A percentile compares a stretch with the other conserved stretches of the same genome.
Conservation (phyloP, 768 basidiomycete species). For the Leucocoprinus sp. region DNA sequence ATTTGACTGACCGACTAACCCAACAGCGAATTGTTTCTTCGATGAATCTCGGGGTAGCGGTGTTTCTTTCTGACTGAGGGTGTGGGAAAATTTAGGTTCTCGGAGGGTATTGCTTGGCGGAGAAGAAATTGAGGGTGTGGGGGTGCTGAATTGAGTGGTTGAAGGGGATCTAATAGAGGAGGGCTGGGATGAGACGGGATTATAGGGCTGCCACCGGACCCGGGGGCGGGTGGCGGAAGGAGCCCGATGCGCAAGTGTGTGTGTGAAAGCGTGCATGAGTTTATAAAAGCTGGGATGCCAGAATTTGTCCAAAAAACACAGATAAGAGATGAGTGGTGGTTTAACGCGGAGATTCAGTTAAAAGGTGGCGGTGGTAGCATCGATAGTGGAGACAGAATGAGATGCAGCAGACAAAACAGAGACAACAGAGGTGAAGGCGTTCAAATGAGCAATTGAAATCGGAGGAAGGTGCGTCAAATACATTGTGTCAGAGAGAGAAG, state of each 20-base stretch:
- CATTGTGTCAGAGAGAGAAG: conserved; percentile 33
- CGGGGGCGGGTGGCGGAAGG: conserved; percentile 59
- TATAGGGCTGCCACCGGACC: conserved; percentile 79
- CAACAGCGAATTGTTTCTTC: conserved; percentile 60
- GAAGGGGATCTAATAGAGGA: conserved; percentile 34
- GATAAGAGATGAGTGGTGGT: conserved; percentile 21
- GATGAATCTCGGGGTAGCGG: conserved; percentile 15
- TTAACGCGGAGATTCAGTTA: conserved; percentile 16
- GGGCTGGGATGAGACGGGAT: conserved; percentile 33
- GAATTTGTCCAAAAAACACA: conserved; percentile 18
- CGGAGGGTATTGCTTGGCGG: conserved; percentile 28
- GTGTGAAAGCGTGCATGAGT: conserved; percentile 34
- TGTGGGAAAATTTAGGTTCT: conserved; percentile 24
- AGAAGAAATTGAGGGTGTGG: conserved; percentile 44
- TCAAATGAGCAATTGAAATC: conserved; percentile 17
- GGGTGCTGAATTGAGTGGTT: conserved; percentile 46
- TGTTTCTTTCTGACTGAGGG: conserved; percentile 10
- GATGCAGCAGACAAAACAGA: conserved; percentile 12
- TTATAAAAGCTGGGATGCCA: conserved; percentile 21
- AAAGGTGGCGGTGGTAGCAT: conserved; percentile 28
- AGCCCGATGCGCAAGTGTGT: conserved; percentile 62
- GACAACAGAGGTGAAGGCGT: conserved; percentile 12
- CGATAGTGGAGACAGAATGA: conserved; percentile 24
- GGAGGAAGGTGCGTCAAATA: conserved; percentile 16
- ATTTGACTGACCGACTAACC: conserved; percentile 57